phyloP scores from a whole-genome alignment of 2,329 filamentous ascomycete species.

The Hymenoscyphus salicellus region DNA sequence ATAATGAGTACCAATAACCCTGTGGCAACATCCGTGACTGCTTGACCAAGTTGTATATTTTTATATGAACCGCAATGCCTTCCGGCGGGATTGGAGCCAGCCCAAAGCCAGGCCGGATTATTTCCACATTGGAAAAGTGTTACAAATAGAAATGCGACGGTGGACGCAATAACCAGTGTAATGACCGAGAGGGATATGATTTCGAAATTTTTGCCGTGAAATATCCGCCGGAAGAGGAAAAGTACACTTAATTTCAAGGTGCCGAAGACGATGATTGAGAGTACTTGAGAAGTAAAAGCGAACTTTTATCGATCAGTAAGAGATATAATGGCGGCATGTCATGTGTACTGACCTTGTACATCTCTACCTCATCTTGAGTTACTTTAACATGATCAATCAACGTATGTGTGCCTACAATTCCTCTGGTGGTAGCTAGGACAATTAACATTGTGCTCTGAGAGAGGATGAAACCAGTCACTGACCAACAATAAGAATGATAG shows the following conservation, averaged over 20 bases:
- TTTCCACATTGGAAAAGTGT: conserved; percentile 2
- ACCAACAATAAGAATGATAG: conserved; percentile 6
- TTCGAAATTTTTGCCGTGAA: neutral
- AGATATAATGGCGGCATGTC: neutral
- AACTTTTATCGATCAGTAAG: neutral
- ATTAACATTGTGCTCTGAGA: neutral
- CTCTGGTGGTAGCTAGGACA: neutral
- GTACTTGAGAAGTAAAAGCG: neutral
- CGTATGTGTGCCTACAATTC: neutral
- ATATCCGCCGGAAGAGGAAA: neutral
- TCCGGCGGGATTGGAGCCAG: neutral
- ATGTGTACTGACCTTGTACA: neutral
- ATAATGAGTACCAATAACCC: conserved; percentile 1
- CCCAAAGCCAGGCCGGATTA: neutral
- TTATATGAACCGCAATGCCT: neutral
- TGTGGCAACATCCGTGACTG: neutral
- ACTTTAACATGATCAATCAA: too few relatives aligned
- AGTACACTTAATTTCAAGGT: neutral
- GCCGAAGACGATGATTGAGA: neutral
- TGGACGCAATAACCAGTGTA: neutral
- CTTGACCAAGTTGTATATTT: neutral
- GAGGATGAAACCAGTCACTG: neutral
- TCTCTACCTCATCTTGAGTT: neutral
- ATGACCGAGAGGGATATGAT: neutral
- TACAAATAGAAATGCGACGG: neutral